Percentiles rank a stretch among this genome's conserved stretches.
Conservation (phyloP, 495 filamentous ascomycete genomes). For the Xylaria longipes region DNA sequence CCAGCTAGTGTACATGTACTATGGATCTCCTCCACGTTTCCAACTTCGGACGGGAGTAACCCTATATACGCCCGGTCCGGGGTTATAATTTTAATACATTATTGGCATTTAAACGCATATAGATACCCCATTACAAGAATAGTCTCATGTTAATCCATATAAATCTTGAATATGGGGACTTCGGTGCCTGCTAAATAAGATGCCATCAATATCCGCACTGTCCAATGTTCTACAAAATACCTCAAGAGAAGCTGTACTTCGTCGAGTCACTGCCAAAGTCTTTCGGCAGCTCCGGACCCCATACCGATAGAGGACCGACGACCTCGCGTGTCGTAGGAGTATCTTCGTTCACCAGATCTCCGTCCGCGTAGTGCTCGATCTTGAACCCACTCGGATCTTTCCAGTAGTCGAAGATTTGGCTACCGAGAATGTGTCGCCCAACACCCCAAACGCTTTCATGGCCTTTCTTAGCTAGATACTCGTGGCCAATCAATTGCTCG, state of each 20-base stretch:
- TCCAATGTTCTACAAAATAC: background rate
- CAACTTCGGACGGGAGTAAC: too few species aligned
- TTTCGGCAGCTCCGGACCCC: constrained; percentile 28
- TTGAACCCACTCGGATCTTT: constrained; percentile 58
- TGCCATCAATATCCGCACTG: background rate
- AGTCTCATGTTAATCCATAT: background rate
- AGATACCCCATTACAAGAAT: background rate
- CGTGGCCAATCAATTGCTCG: constrained; percentile 64
- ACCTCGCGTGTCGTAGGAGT: constrained; percentile 42
- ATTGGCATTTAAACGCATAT: background rate
- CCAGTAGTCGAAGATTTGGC: constrained; percentile 65
- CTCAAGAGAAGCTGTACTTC: constrained; percentile 16
- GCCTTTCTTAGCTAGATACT: constrained; percentile 59
- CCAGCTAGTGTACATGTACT: background rate
- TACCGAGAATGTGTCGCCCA: constrained; percentile 62
- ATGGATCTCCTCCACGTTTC: background rate
- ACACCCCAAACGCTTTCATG: constrained; percentile 66
- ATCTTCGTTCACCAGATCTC: constrained; percentile 62
- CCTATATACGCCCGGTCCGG: too few species aligned
- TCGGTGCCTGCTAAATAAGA: background rate
- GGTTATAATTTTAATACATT: background rate
- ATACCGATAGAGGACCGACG: constrained; percentile 25
- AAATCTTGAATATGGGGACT: too few species aligned
- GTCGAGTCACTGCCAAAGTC: constrained; percentile 21
- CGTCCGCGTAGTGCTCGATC: constrained; percentile 62